phyloP scores from a whole-genome alignment of 768 basidiomycete species.

The Boletus insuetus region DNA sequence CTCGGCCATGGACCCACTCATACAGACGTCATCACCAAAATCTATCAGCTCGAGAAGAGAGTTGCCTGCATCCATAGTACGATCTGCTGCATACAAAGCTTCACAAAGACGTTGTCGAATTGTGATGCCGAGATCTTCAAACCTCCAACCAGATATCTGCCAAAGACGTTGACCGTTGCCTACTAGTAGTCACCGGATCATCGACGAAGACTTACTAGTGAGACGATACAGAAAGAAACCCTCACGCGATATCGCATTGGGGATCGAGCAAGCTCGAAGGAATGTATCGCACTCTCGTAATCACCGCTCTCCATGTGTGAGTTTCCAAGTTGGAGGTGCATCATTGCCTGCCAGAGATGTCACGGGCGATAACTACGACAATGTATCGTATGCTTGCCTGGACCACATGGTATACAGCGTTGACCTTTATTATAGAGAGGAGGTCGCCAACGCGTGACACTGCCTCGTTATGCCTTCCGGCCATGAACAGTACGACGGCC shows the following conservation, averaged over 20 bases:
- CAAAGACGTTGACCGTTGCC: not conserved
- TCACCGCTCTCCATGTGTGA: not conserved
- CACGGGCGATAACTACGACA: too few species aligned
- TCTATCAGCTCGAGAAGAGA: not conserved
- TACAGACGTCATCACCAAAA: too few species aligned
- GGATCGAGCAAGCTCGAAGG: not conserved
- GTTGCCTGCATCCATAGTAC: not conserved
- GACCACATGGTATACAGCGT: too few species aligned
- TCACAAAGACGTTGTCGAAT: not conserved
- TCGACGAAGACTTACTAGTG: not conserved
- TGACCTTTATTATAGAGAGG: too few species aligned
- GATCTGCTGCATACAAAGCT: not conserved
- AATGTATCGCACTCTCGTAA: not conserved
- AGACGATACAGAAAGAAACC: not conserved
- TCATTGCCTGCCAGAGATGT: too few species aligned
- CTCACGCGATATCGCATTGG: not conserved
- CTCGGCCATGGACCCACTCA: too few species aligned
- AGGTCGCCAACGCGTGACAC: too few species aligned
- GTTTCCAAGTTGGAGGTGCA: not conserved
- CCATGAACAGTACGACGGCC: too few species aligned
- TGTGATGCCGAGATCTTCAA: not conserved
- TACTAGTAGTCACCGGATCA: not conserved
- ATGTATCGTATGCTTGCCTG: too few species aligned
- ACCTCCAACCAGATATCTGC: not conserved
- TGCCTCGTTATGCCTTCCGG: too few species aligned